Conservation (phyloP, 768 basidiomycete species). For the Roridomyces roridus region DNA sequence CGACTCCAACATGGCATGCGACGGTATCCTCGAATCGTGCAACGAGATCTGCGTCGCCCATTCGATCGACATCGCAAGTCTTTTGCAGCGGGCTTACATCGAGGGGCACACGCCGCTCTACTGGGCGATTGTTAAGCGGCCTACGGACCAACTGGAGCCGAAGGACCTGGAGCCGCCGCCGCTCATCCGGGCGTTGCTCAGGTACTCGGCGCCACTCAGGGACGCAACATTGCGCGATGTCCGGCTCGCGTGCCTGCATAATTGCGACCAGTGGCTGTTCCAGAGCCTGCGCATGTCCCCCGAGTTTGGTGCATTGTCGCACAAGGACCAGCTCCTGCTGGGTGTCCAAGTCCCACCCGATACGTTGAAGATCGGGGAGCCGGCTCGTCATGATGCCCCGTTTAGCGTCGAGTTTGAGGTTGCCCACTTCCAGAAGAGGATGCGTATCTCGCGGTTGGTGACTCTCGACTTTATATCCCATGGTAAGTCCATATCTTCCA, state of each 20-base stretch:
- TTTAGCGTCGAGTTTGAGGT: conserved; percentile 46
- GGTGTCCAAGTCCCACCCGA: conserved; percentile 35
- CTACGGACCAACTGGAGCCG: conserved; percentile 18
- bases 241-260: conserved; percentile 52
- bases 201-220: conserved; percentile 27
- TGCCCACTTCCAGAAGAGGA: conserved; percentile 54
- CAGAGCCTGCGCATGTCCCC: conserved; percentile 43
- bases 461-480: conserved; percentile 55
- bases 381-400: conserved; percentile 36
- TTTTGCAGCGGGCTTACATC: conserved; percentile 53
- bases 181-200: conserved; percentile 46
- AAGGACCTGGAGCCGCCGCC: conserved; percentile 16
- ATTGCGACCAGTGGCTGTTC: conserved; percentile 45
- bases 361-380: conserved; percentile 39
- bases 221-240: conserved; percentile 48
- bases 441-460: conserved; percentile 49
- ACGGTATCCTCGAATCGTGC: conserved; percentile 50
- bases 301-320: conserved; percentile 35
- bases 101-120: conserved; percentile 57
- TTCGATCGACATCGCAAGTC: conserved; percentile 41
- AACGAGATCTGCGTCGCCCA: conserved; percentile 48
- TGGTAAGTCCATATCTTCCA: conserved; percentile 36
- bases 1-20: conserved; percentile 20
- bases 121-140: conserved; percentile 57
- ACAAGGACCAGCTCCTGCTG: conserved; percentile 20